phyloP scores from a whole-genome alignment of 106 monocot genomes.

The Dendrobium chrysotoxum region DNA sequence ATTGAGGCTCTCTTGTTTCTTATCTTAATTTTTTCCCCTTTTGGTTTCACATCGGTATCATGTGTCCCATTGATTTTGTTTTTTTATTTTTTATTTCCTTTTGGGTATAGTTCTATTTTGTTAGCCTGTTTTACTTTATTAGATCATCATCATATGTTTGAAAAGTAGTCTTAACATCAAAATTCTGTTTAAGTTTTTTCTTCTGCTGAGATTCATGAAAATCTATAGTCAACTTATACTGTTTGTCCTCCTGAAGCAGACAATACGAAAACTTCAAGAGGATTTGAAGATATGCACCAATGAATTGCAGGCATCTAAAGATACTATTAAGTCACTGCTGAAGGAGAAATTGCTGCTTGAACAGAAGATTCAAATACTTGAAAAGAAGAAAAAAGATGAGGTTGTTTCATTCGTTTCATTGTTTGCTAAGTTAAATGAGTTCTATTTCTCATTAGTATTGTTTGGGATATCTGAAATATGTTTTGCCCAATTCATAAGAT shows the following conservation, averaged over 20 bases:
- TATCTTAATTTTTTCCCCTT: too few species aligned
- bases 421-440: not conserved
- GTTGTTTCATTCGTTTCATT: slow-evolving; percentile 16
- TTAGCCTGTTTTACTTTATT: not conserved
- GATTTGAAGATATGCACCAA: slow-evolving; percentile 40
- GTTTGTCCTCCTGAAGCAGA: slow-evolving; percentile 23
- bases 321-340: slow-evolving; percentile 41
- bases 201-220: not conserved
- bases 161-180: not conserved
- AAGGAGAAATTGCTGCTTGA: slow-evolving; percentile 76
- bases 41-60: too few species aligned
- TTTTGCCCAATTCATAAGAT: not conserved
- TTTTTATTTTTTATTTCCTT: not conserved
- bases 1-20: too few species aligned
- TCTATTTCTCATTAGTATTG: not conserved
- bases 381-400: slow-evolving; percentile 80
- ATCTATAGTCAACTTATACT: not conserved
- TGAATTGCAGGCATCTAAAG: slow-evolving; percentile 61
- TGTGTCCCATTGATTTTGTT: not conserved
- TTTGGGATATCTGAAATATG: not conserved
- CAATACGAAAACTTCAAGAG: slow-evolving; percentile 48
- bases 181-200: not conserved
- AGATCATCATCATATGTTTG: not conserved
- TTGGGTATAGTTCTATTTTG: not conserved
- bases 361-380: slow-evolving; percentile 67